Conservation (phyloP, 2,329 filamentous ascomycete species). For the Talaromyces sp. region DNA sequence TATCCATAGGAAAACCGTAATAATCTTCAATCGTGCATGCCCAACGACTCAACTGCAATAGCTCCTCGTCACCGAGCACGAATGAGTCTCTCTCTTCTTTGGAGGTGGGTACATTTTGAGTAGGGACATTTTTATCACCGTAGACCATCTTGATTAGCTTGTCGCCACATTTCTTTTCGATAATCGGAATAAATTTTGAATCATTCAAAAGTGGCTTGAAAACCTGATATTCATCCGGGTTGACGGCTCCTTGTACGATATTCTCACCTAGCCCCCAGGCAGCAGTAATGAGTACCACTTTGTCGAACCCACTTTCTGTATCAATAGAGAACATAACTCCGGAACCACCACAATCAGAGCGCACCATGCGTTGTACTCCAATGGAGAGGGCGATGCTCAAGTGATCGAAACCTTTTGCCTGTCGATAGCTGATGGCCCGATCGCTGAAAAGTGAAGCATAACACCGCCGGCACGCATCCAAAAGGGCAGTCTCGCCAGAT, state of each 20-base stretch:
- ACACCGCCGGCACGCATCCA: constrained; percentile 36
- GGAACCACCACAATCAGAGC: constrained; percentile 34
- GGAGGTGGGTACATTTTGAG: constrained; percentile 38
- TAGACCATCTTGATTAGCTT: constrained; percentile 37
- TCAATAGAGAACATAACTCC: constrained; percentile 44
- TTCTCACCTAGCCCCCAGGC: constrained; percentile 41
- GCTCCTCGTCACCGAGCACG: constrained; percentile 34
- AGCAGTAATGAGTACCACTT: constrained; percentile 40
- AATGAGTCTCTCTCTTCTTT: constrained; percentile 32
- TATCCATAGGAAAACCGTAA: constrained; percentile 38
- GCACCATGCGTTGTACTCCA: constrained; percentile 28
- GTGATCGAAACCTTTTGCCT: constrained; percentile 24
- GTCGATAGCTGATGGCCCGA: constrained; percentile 37
- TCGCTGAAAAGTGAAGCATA: constrained; percentile 41
- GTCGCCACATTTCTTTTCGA: constrained; percentile 35
- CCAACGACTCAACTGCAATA: constrained; percentile 37
- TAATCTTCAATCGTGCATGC: constrained; percentile 36
- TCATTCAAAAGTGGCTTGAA: constrained; percentile 36
- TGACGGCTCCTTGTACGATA: constrained; percentile 37
- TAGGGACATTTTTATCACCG: constrained; percentile 27
- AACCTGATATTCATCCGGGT: constrained; percentile 40
- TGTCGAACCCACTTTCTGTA: constrained; percentile 40
- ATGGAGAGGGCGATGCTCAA: constrained; percentile 23
- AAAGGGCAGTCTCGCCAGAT: constrained; percentile 27
- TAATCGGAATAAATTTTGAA: constrained; percentile 28